Base-by-base conservation (phyloP, 1,284 basidiomycete species). In the Malassezia sympodialis region DNA sequence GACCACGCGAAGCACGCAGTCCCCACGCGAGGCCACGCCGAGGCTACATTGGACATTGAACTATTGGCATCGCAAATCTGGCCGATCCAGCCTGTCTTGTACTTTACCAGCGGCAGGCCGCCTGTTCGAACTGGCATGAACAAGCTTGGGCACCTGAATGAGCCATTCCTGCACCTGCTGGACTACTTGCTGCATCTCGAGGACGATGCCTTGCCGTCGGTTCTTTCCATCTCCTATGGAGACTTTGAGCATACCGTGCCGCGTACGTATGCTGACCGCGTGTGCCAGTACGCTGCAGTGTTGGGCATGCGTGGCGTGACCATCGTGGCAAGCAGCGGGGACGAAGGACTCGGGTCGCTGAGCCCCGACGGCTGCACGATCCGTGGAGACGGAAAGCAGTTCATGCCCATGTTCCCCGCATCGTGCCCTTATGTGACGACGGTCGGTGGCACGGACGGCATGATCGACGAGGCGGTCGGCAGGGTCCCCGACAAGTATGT, bases 331-430 rank as follows among this genome's bases (percentile, higher is more conserved):
- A 80, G 81, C 24, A 82, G 81, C 52, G 84, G 84, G 51, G 84
- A 87, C 61, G 75, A 72, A 47, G 84, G 84, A 55, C 83, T 86
- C 19, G 84, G 83, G 17, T 30, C 48, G 11, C 84, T 84, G 62
- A 80, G 84, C 58, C 80, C 80, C 19, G 8, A 23, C 8, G n/a
- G 40, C 7, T 50, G 48, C 40, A 8, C 3, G 5, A 79, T 74
- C 3, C 79, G 77, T 51, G 44, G 31, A 14, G 7, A 39, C 4
- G 3, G n/a, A 21, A 37, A 34, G 45, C 39, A 32, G 32, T 87
- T 86, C 79, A 79, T 83, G 51, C 84, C 85, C 14, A 78, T 72
- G 0, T 87, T 87, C 79, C 85, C 85, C n/a, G 83, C 82, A 57
- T 80, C 78, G 0, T 83, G 83, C 82, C 74, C 67, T 76, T 78